Evolutionary conservation across 1,284 basidiomycete species (phyloP).

Genomic region (Ustilago loliicola): DNA sequence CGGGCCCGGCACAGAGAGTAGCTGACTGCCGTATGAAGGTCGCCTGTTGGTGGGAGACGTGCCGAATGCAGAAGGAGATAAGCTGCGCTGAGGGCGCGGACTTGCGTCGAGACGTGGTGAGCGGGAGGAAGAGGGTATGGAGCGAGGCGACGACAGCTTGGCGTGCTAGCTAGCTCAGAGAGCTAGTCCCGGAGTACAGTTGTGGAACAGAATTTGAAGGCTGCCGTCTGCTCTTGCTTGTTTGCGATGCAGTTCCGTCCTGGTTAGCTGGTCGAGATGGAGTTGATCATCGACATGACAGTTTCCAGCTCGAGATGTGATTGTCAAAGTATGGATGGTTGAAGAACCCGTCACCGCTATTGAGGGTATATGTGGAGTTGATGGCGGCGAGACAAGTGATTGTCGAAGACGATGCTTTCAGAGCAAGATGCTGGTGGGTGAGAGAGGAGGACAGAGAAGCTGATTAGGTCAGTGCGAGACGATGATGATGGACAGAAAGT

Average conservation of each 20-base stretch:
- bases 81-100: slow-evolving; percentile 34
- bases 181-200: slow-evolving; percentile 2
- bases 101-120: slow-evolving; percentile 25
- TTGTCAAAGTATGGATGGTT: neutral
- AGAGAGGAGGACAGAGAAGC: neutral
- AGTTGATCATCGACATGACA: neutral
- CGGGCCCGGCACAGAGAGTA: slow-evolving; percentile 34
- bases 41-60: slow-evolving; percentile 17
- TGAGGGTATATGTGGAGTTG: neutral
- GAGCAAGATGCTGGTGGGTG: neutral
- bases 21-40: slow-evolving; percentile 24
- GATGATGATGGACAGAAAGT: slow-evolving; percentile 5
- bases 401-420: neutral
- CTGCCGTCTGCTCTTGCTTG: neutral
- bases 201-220: neutral
- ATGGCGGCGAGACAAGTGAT: neutral
- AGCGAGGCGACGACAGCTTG: slow-evolving; percentile 46
- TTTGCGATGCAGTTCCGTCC: neutral
- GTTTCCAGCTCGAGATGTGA: neutral
- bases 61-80: slow-evolving; percentile 22
- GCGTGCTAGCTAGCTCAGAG: slow-evolving; percentile 15
- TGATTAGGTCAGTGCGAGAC: neutral
- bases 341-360: neutral
- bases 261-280: neutral
- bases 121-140: slow-evolving; percentile 37